A percentile compares a stretch with the other conserved stretches of the same genome.
Conservation (phyloP, 2,329 filamentous ascomycete genomes). For the Bipolaris oryzae region DNA sequence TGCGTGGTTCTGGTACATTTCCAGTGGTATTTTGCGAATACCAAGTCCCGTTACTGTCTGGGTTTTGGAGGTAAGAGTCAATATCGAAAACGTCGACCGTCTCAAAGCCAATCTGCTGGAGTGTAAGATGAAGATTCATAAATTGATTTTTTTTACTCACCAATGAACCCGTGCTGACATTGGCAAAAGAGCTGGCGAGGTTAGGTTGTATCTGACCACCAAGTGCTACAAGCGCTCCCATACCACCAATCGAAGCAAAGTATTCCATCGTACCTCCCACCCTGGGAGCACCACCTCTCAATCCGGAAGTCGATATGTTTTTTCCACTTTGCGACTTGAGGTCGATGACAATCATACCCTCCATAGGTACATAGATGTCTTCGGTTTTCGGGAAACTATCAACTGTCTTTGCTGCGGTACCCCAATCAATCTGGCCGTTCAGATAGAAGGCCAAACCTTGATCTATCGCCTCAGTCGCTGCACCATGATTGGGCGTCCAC, state of each 20-base stretch:
- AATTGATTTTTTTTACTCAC: not conserved
- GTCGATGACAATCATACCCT: constrained; percentile 6
- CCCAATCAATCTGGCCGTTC: constrained; percentile 49
- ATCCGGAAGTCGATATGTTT: not conserved
- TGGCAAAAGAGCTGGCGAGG: not conserved
- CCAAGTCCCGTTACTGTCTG: constrained; percentile 49
- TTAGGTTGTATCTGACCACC: not conserved
- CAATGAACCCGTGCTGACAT: not conserved
- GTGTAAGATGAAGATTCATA: not conserved
- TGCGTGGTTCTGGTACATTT: constrained; percentile 49
- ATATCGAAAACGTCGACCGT: constrained; percentile 50
- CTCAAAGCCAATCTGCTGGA: constrained; percentile 18
- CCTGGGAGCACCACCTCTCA: not conserved
- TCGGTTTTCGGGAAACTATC: not conserved
- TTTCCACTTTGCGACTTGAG: constrained; percentile 12
- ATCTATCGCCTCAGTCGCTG: constrained; percentile 47
- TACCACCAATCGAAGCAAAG: not conserved
- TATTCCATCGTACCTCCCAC: not conserved
- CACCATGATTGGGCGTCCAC: constrained; percentile 40
- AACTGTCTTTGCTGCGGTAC: constrained; percentile 31
- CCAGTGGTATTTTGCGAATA: constrained; percentile 52
- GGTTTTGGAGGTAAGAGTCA: not conserved
- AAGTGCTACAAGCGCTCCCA: not conserved
- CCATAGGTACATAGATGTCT: not conserved
- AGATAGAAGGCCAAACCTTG: constrained; percentile 49